Percentiles rank a stretch among this genome's conserved stretches.
Evolutionary conservation across 2,329 filamentous ascomycete genomes (phyloP).

Genomic region (Fusarium tanahbumbuense): DNA sequence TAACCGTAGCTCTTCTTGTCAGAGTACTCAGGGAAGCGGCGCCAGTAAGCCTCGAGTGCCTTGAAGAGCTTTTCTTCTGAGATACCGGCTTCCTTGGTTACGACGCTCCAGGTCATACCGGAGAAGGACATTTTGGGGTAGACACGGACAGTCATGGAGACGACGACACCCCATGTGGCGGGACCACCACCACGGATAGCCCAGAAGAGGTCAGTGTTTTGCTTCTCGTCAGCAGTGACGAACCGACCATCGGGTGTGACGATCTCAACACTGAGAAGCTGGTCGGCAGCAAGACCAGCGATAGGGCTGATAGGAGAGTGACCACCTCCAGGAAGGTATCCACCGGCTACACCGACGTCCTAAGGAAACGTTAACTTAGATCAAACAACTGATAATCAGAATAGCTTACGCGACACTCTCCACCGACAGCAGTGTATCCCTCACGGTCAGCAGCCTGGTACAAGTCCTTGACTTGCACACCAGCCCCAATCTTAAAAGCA

Average conservation of each 20-base stretch:
- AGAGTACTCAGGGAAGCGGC: slow-evolving; percentile 43
- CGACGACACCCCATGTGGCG: slow-evolving; percentile 59
- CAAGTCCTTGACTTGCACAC: slow-evolving; percentile 62
- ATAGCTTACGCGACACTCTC: slow-evolving; percentile 55
- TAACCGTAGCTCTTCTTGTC: slow-evolving; percentile 45
- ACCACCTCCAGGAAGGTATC: slow-evolving; percentile 70
- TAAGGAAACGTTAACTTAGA: not conserved
- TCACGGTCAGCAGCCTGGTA: slow-evolving; percentile 58
- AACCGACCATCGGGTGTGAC: slow-evolving; percentile 62
- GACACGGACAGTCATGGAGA: slow-evolving; percentile 52
- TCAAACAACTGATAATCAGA: accelerated
- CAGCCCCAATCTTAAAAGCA: slow-evolving; percentile 65
- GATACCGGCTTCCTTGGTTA: slow-evolving; percentile 42
- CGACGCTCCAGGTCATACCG: slow-evolving; percentile 47
- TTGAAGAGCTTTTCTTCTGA: slow-evolving; percentile 47
- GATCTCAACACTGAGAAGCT: slow-evolving; percentile 66
- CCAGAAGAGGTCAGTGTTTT: slow-evolving; percentile 70
- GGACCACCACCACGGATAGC: slow-evolving; percentile 68
- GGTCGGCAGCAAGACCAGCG: slow-evolving; percentile 69
- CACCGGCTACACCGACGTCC: slow-evolving; percentile 68
- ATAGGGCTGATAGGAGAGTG: slow-evolving; percentile 63
- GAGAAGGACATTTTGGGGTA: slow-evolving; percentile 50
- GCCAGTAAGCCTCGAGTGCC: slow-evolving; percentile 42
- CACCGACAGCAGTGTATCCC: slow-evolving; percentile 64
- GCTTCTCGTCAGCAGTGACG: slow-evolving; percentile 54